Evolutionary conservation across 345 rosid species (phyloP), one percentile per base, ranked within the genome.

Genomic region (Brassica cretica): DNA sequence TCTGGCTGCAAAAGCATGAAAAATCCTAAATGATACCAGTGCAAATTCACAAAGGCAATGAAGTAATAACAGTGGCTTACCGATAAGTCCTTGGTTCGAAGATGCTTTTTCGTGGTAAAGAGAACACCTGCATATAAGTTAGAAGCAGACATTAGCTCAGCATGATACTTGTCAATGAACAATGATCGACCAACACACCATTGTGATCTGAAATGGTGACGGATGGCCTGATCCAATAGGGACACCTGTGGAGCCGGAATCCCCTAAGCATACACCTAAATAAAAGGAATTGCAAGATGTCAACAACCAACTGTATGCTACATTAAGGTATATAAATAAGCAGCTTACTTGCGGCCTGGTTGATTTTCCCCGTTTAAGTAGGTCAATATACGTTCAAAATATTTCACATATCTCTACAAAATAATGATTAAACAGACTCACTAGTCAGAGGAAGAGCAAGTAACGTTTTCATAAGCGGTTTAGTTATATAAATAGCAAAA

Each of bases 241-340:
- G 97, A 71, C 97, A 91, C 68, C 93, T 83, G 75, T 91, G 97
- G 64, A 91, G 90, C 82, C 97, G 90, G 73, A 91, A 91, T 67
- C 94, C 97, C 76, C 97, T 84, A 62, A 91, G 94, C 89, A 90
- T 90, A 89, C 94, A 90, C 84, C 97, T 91, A 79, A 9, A 84
- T 32, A 68, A 79, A 18, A 32, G 29, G 5, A 25, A 9, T 32
- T 18, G 8, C 79, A 24, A 51, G 66, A 80, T 9, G 35, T 66
- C 39, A 70, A 68, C n/a, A 27, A 25, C 56, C 30, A 81, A 46
- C 35, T 41, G 18, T 62, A 25, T 71, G 24, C 33, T 10, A 70
- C 39, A 72, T 5, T 3, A 10, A 78, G 46, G 64, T 53, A 59
- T 29, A 4, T 60, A 0, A 68, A 72, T 9, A 35, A 71, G 68